These are phyloP conservation scores for Chloris gayana DNA, from an alignment of 176 grass and related monocot species.

Conservation along the genomic window DNA sequence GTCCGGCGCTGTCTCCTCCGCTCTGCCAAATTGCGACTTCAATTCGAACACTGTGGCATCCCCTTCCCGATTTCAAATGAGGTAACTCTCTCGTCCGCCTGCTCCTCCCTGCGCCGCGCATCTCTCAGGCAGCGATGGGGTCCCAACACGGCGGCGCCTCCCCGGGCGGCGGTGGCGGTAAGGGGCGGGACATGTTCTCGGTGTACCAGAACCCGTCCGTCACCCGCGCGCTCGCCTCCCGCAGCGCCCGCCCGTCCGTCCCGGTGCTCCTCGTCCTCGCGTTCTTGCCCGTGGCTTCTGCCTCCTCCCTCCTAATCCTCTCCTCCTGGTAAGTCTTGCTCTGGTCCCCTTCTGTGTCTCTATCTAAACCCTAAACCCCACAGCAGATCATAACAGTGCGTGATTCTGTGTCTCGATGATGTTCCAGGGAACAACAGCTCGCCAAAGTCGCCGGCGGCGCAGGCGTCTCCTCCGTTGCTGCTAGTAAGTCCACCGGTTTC, in stretches of 20 bases:
- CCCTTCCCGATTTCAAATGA: constrained; percentile 38
- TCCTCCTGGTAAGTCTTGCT: constrained; percentile 52
- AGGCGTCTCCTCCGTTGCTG: constrained; percentile 40
- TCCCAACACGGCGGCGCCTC: constrained; percentile 14
- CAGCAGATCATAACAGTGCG: background rate
- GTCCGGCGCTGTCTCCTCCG: background rate
- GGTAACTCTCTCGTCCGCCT: background rate
- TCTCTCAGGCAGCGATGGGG: constrained; percentile 43
- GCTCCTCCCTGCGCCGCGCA: background rate
- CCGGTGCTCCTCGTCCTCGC: constrained; percentile 60
- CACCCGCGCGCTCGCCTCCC: constrained; percentile 60
- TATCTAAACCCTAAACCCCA: constrained; percentile 50
- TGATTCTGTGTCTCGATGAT: constrained; percentile 20
- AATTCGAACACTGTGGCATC: constrained; percentile 14
- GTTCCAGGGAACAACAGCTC: constrained; percentile 60
- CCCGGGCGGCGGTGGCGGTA: constrained; percentile 7
- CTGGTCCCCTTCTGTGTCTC: background rate
- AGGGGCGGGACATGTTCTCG: constrained; percentile 75
- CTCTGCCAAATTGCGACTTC: background rate
- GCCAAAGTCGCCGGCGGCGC: constrained; percentile 39
- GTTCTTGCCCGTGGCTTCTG: constrained; percentile 41
- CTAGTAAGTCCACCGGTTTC: constrained; percentile 50
- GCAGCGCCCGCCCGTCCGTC: constrained; percentile 63
- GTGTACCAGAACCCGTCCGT: constrained; percentile 78
- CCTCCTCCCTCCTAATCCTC: constrained; percentile 49